Conservation (phyloP, 768 basidiomycete genomes). For the Termitomyces sp. region DNA sequence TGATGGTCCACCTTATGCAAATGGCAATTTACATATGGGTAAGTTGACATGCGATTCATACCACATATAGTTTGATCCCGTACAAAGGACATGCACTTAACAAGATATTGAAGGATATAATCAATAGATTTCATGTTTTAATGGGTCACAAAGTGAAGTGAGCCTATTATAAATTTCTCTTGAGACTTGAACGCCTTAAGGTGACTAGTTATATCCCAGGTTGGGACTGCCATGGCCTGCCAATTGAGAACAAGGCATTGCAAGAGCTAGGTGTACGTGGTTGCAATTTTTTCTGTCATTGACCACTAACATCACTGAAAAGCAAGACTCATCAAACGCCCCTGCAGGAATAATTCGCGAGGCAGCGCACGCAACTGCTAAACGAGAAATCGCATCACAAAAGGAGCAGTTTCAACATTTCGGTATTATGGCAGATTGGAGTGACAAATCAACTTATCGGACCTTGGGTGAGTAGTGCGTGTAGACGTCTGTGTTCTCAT, state of each 20-base stretch:
- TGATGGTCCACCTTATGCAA: conserved; percentile 97
- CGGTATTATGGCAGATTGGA: conserved; percentile 93
- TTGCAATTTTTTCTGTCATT: not conserved
- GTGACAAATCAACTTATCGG: conserved; percentile 63
- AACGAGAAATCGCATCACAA: conserved; percentile 69
- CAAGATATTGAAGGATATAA: conserved; percentile 94
- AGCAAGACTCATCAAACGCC: conserved; percentile 56
- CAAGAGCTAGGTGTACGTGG: conserved; percentile 60
- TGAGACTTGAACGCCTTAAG: not conserved
- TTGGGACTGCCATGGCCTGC: conserved; percentile 98
- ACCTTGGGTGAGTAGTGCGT: conserved; percentile 60
- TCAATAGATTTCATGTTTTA: conserved; percentile 82
- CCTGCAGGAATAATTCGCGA: conserved; percentile 56
- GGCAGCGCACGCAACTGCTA: conserved; percentile 69
- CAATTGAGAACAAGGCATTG: conserved; percentile 93
- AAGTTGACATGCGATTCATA: conserved; percentile 9
- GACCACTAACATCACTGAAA: conserved; percentile 5
- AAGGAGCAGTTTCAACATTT: conserved; percentile 74
- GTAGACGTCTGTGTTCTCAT: not conserved
- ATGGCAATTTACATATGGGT: conserved; percentile 96
- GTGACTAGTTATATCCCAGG: conserved; percentile 79
- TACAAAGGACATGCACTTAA: conserved; percentile 86
- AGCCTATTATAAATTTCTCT: conserved; percentile 19
- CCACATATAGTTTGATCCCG: not conserved
- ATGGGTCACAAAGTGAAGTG: conserved; percentile 79